Percentiles rank a stretch among this genome's conserved stretches.
phyloP scores from a whole-genome alignment of 2,329 filamentous ascomycete genomes.

The Fonsecaea multimorphosa region DNA sequence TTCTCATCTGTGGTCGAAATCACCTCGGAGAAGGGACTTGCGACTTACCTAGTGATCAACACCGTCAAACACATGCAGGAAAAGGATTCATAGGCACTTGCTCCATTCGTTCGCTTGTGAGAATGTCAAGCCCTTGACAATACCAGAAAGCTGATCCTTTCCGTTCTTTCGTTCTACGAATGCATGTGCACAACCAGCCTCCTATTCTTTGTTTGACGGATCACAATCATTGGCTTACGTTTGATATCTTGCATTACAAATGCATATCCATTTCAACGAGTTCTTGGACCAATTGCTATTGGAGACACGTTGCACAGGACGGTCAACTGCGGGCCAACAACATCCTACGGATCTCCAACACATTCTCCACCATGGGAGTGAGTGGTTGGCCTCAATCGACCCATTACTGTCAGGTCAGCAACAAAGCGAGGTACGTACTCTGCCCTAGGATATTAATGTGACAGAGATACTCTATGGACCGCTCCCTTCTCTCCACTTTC shows the following conservation, averaged over 20 bases:
- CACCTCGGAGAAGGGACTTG: too few species aligned
- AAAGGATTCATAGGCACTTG: too few species aligned
- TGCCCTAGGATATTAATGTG: background rate
- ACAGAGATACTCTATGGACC: background rate
- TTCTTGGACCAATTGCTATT: constrained; percentile 40
- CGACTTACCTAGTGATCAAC: too few species aligned
- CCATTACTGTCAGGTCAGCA: background rate
- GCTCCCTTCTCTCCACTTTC: background rate
- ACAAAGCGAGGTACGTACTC: background rate
- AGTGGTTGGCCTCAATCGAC: background rate
- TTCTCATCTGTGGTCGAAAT: too few species aligned
- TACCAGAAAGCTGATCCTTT: too few species aligned
- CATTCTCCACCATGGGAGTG: background rate
- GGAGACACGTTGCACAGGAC: constrained; percentile 13
- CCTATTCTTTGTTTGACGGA: background rate
- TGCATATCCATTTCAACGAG: background rate
- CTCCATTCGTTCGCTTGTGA: too few species aligned
- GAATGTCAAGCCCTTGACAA: too few species aligned
- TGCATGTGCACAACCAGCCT: background rate
- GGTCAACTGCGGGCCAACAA: background rate
- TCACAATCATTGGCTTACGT: background rate
- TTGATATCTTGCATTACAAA: background rate
- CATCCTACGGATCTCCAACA: background rate
- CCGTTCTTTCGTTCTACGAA: too few species aligned
- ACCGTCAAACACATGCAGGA: too few species aligned